phyloP scores from a whole-genome alignment of 768 basidiomycete species.

The Suillus lakei region DNA sequence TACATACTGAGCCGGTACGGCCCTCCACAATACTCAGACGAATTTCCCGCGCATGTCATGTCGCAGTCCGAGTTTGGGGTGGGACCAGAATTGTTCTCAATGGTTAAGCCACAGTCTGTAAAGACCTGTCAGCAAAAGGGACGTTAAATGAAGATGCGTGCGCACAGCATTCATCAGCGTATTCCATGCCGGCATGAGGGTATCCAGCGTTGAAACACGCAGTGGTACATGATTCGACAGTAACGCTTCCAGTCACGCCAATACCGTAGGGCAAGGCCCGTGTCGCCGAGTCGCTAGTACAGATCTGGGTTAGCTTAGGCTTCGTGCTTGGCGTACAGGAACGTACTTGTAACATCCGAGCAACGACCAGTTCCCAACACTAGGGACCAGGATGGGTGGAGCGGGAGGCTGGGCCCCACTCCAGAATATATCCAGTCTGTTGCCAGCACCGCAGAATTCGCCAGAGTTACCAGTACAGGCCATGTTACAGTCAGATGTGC shows the following conservation, averaged over 20 bases:
- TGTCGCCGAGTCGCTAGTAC: slow-evolving; percentile 38
- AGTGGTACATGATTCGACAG: slow-evolving; percentile 52
- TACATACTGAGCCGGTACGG: slow-evolving; percentile 69
- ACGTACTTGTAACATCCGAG: slow-evolving; percentile 77
- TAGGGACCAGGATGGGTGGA: slow-evolving; percentile 54
- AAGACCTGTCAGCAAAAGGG: neutral
- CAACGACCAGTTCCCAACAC: slow-evolving; percentile 66
- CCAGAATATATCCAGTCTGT: slow-evolving; percentile 66
- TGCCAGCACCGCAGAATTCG: slow-evolving; percentile 65
- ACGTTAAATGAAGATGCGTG: slow-evolving; percentile 7
- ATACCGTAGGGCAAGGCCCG: slow-evolving; percentile 39
- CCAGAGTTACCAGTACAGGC: slow-evolving; percentile 61
- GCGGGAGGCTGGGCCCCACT: slow-evolving; percentile 62
- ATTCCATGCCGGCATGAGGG: slow-evolving; percentile 49
- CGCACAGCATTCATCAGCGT: slow-evolving; percentile 55
- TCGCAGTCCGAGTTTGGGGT: slow-evolving; percentile 58
- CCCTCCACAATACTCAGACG: slow-evolving; percentile 73
- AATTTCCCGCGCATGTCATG: slow-evolving; percentile 69
- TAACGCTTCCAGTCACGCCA: slow-evolving; percentile 47
- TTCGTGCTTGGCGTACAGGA: neutral
- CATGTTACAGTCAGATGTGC: slow-evolving; percentile 60
- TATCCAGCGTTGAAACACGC: slow-evolving; percentile 50
- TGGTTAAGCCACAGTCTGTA: slow-evolving; percentile 22
- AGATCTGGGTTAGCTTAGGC: slow-evolving; percentile 2
- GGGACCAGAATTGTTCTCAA: slow-evolving; percentile 32